These are phyloP conservation scores for Thozetella sp. DNA, from an alignment of 495 filamentous ascomycete genomes.

Conservation along the genomic window DNA sequence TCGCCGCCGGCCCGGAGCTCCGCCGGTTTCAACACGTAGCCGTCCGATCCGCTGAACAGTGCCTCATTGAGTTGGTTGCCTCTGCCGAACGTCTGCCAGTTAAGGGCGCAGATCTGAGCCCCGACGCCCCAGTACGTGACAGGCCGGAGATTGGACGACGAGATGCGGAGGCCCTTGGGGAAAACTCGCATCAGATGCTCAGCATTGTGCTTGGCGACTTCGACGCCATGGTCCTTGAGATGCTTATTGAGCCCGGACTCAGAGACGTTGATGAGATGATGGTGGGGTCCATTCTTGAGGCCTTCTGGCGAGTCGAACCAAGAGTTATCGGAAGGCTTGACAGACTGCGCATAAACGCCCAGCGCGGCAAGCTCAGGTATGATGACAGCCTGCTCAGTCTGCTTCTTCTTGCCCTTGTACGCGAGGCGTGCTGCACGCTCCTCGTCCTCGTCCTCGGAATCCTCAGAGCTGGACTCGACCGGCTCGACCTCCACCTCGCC, in stretches of 20 bases:
- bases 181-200: conserved; percentile 56
- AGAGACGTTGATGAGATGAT: conserved; percentile 60
- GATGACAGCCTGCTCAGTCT: conserved; percentile 32
- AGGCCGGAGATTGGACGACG: conserved; percentile 51
- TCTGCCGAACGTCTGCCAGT: conserved; percentile 58
- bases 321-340: conserved; percentile 53
- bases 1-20: conserved; percentile 47
- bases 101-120: conserved; percentile 57
- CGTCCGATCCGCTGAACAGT: conserved; percentile 51
- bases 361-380: conserved; percentile 55
- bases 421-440: conserved; percentile 33
- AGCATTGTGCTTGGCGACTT: conserved; percentile 52
- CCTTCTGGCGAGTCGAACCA: conserved; percentile 38
- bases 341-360: conserved; percentile 58
- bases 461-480: conserved; percentile 15
- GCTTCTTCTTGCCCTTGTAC: conserved; percentile 43
- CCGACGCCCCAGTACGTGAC: conserved; percentile 54
- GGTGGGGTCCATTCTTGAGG: conserved; percentile 46
- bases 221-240: conserved; percentile 27
- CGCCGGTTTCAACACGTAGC: conserved; percentile 56
- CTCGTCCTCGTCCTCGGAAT: conserved; percentile 37
- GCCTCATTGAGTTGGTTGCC: conserved; percentile 59
- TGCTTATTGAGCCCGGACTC: conserved; percentile 45
- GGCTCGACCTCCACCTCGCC: conserved; percentile 34
- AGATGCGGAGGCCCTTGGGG: conserved; percentile 58